Base-by-base conservation (phyloP, 805 yeast species). In the Diddensiella caesifluorescens region DNA sequence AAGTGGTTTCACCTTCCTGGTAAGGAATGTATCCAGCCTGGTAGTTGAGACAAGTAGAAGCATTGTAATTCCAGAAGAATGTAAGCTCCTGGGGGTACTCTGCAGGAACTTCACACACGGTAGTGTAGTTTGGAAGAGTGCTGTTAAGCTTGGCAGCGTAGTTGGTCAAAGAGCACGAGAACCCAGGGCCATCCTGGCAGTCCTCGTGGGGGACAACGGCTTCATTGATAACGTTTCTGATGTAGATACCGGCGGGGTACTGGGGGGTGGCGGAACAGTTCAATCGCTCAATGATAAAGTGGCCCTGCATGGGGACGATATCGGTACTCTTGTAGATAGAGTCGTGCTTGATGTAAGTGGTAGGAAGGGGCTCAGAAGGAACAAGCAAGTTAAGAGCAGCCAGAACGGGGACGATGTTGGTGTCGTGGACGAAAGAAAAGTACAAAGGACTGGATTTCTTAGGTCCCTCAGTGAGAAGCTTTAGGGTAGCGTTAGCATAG, bases 241-340 rank as follows among this genome's bases (percentile, higher is more conserved):
- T 74, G 52, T 61, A 77, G 13, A 51, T 48, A 4, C 59, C 57
- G 5, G 47, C 37, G 18, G 27, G 26, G 21, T 47, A 38, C 13
- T 22, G 44, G 2, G 62, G 52, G 13, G 67, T 60, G 22, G 51
- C 54, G 28, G 62, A 63, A 57, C 80, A 75, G 39, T 55, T 55
- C 42, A 73, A 57, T 48, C 76, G 65, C 60, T 78, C 83, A 20
- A 73, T 54, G 23, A 73, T 62, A 15, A 75, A 51, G 46, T 77
- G 65, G 2, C 74, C 79, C 26, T 79, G 82, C 78, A 73, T 73
- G 39, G 83, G 83, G 20, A 68, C 68, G 33, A 75, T 56, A 51
- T 77, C 74, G 4, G 69, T 62, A 47, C 63, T 66, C 55, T 65
- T 69, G 65, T 70, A 80, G 10, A 68, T 61, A 44, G 69, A 62